A percentile compares a stretch with the other conserved stretches of the same genome.
Conservation (phyloP, 148 eudicot genomes). For the Chenopodium suecicum region DNA sequence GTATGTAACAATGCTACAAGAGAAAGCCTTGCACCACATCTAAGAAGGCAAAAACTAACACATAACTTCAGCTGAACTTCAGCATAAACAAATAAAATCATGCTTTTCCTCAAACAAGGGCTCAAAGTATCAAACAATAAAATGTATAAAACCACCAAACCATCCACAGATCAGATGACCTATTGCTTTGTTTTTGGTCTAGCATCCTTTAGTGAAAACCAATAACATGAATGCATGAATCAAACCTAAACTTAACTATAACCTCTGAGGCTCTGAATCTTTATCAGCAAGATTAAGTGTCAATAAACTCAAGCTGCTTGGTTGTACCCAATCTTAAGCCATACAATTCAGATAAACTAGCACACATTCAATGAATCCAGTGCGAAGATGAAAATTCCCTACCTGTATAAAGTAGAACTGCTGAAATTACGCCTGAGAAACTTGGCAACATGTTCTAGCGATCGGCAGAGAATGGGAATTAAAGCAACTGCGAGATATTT, state of each 20-base stretch:
- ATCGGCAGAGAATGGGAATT: slow-evolving; percentile 78
- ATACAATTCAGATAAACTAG: not conserved
- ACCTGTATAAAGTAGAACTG: slow-evolving; percentile 84
- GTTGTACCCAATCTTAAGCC: not conserved
- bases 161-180: not conserved
- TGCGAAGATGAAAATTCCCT: slow-evolving; percentile 11
- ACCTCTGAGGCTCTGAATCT: not conserved
- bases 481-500: slow-evolving; percentile 71
- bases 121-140: not conserved
- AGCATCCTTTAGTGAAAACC: not conserved
- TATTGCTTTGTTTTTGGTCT: not conserved
- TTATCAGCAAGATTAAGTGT: not conserved
- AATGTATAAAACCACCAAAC: not conserved
- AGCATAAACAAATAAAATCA: slow-evolving; percentile 1
- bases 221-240: not conserved
- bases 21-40: not conserved
- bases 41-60: not conserved
- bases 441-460: slow-evolving; percentile 85
- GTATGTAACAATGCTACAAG: not conserved
- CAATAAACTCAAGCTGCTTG: not conserved
- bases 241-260: not conserved
- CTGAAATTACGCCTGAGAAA: slow-evolving; percentile 87
- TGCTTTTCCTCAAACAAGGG: not conserved
- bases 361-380: not conserved
- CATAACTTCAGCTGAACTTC: not conserved